A percentile compares a stretch with the other conserved stretches of the same genome.
Evolutionary conservation across 441 rosid species (phyloP).

Genomic region (Populus tomentosa): DNA sequence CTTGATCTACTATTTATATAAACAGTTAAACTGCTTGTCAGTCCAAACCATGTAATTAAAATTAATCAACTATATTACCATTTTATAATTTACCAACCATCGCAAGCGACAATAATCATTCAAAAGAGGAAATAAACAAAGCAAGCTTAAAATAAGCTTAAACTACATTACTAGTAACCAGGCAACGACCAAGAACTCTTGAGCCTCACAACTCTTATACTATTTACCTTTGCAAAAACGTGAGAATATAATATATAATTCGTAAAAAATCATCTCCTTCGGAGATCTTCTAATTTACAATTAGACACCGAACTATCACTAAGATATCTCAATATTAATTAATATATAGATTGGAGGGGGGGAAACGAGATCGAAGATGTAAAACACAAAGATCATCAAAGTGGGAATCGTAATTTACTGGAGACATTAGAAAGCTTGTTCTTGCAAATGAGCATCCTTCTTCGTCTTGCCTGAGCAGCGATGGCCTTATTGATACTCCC

Average conservation of each 20-base stretch:
- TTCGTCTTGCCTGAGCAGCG: conserved; percentile 37
- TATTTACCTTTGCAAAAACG: background rate
- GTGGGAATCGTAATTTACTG: conserved; percentile 7
- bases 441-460: conserved; percentile 27
- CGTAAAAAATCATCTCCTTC: background rate
- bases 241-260: background rate
- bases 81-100: too few species aligned
- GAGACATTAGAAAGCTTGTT: conserved; percentile 12
- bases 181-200: too few species aligned
- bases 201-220: background rate
- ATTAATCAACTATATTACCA: too few species aligned
- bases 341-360: too few species aligned
- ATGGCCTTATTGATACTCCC: conserved; percentile 4
- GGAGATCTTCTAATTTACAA: background rate
- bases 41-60: too few species aligned
- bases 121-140: too few species aligned
- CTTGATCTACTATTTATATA: too few species aligned
- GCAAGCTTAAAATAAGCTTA: too few species aligned
- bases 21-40: too few species aligned
- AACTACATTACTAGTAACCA: too few species aligned
- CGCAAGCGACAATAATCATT: too few species aligned
- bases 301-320: background rate
- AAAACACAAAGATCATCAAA: background rate
- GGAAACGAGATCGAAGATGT: background rate
- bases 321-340: too few species aligned